Evolutionary conservation across 1,284 basidiomycete genomes (phyloP), one percentile per base, ranked within the genome.

Genomic region (Trametes sp.): DNA sequence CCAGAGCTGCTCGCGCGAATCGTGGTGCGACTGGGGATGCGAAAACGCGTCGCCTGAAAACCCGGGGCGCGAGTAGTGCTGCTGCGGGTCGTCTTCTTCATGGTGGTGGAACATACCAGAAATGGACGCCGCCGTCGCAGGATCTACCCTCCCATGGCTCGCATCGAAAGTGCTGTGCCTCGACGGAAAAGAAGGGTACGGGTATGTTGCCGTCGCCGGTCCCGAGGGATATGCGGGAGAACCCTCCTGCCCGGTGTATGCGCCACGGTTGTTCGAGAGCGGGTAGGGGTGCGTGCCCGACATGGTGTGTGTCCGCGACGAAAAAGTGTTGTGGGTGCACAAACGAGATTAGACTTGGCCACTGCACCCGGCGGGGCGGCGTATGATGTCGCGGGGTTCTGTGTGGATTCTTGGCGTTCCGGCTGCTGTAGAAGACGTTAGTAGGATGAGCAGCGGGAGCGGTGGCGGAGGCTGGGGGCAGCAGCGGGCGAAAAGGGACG

Each of bases 81-180:
- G 63, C 51, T 64, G 61, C 59, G 58, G 60, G 48, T 62, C 64
- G 58, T 68, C 62, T 50, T 66, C 60, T 24, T 61, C 55, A 36
- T 68, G 64, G 42, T 68, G 67, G 42, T 68, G 67, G 52, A 68
- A 68, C 62, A 66, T 68, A 55, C 67, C 67, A 29, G 67, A 68
- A 45, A 68, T 61, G 28, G 67, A 68, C 10, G 60, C 59, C 28
- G 58, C 46, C 46, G 59, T 52, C 49, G 61, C 33, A 35, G 61
- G 36, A 35, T 68, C 62, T 2, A 52, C 29, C 55, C 66, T 63
- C 33, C 59, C 66, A 57, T 65, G 63, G 56, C 24, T 46, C 41
- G 57, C 33, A 54, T 65, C 66, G 59, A 57, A 68, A 45, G 16
- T 35, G 2, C 57, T n/a, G 51, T 28, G 54, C 52, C 66, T 28